Evolutionary conservation across 2,329 filamentous ascomycete genomes (phyloP), one percentile per base, ranked within the genome.

Genomic region (Diaporthe batatas): DNA sequence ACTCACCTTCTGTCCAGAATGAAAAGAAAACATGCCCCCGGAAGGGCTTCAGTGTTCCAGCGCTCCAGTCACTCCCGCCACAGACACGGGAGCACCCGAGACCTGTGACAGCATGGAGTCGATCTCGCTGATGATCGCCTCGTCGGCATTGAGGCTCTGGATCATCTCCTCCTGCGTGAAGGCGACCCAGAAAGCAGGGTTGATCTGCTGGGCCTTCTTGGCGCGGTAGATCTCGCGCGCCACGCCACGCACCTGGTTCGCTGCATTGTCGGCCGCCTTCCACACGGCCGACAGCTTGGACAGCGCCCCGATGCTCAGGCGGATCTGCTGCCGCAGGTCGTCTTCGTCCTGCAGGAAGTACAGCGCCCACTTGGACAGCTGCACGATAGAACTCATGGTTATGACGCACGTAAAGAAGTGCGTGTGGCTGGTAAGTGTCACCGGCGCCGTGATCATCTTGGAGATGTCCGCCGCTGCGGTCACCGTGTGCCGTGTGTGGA

Each of bases 361-460:
- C 25, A 91, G 85, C 69, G 85, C 91, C 90, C 94, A 97, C 75
- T 93, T 93, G 71, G 92, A 94, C 32, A 97, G 86, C 78, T 96
- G 93, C 5, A 96, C 92, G 77, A 95, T 93, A 8, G 93, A 94
- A 23, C 92, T 93, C 69, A 96, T 85, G 1, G 93, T 93, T 65
- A 96, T 85, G 51, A 93, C 91, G 79, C 94, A 96, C 44, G 92
- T 93, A 83, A 96, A 95, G 82, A 96, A 95, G 72, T 94, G 94
- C 0, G 91, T 95, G 82, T 97, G 94, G 42, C 90, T 90, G 6
- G 92, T 86, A 2, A 96, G 84, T 0, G 91, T 88, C 6, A 92
- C 90, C 0, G 93, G 93, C 58, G 97, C 89, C 0, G 92, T 92
- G 64, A 94, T 90, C 76, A 95, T 87, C 76, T 90, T 89, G 74